Conservation (phyloP, 768 basidiomycete species). For the Mycena alexandri region DNA sequence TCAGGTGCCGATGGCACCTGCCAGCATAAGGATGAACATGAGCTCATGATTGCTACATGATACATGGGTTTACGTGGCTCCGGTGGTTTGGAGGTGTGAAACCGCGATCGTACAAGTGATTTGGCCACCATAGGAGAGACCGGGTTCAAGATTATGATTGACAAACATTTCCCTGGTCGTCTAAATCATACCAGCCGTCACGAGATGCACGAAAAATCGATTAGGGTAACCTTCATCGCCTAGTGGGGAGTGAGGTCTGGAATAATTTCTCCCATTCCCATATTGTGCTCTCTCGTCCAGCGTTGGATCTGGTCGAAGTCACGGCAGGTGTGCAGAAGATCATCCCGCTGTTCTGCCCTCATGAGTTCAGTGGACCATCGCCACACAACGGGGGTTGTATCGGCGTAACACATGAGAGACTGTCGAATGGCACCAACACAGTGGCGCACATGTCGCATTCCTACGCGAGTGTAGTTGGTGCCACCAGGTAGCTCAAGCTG, state of each 20-base stretch:
- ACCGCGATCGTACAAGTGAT: neutral
- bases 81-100: neutral
- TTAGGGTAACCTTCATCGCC: no score
- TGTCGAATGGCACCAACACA: slow-evolving; percentile 31
- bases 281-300: neutral
- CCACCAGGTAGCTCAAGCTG: neutral
- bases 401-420: slow-evolving; percentile 29
- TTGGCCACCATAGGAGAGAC: neutral
- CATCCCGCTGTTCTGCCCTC: slow-evolving; percentile 11
- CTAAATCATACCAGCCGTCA: neutral
- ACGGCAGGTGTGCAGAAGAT: slow-evolving; percentile 33
- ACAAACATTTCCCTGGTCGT: neutral
- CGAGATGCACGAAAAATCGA: neutral
- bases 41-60: neutral
- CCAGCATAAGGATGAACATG: neutral
- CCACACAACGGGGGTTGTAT: slow-evolving; percentile 33
- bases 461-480: neutral
- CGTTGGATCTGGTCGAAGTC: slow-evolving; percentile 12
- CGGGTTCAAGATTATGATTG: neutral
- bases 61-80: neutral
- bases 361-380: slow-evolving; percentile 22
- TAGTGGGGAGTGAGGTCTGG: no score
- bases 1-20: neutral
- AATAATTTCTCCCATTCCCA: neutral
- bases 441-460: neutral